Evolutionary conservation across 2,329 filamentous ascomycete genomes (phyloP).

Genomic region (Alternaria burnsii): DNA sequence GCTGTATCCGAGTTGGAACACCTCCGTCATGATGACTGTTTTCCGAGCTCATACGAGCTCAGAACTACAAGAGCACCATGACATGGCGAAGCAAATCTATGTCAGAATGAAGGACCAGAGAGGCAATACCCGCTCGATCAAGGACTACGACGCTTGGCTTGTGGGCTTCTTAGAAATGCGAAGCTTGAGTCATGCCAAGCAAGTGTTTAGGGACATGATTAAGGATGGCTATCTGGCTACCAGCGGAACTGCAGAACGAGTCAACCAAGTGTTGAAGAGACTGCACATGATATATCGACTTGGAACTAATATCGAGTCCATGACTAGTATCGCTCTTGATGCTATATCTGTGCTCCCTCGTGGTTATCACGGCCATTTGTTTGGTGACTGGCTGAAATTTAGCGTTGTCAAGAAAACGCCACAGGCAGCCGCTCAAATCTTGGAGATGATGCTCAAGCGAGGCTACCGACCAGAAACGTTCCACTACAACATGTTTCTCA

Average conservation of each 20-base stretch:
- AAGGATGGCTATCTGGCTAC: conserved; percentile 56
- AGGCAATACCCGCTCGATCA: conserved; percentile 67
- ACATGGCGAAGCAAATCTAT: conserved; percentile 59
- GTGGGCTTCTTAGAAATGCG: conserved; percentile 74
- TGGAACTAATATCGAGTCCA: conserved; percentile 38
- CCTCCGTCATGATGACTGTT: conserved; percentile 71
- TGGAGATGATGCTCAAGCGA: conserved; percentile 77
- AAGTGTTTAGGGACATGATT: conserved; percentile 91
- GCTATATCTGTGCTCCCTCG: conserved; percentile 63
- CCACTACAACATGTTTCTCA: conserved; percentile 83
- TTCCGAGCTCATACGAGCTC: conserved; percentile 71
- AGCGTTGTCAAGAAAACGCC: conserved; percentile 70
- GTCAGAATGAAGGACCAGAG: conserved; percentile 69
- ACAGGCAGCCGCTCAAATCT: conserved; percentile 74
- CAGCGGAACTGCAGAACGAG: conserved; percentile 47
- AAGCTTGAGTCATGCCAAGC: conserved; percentile 72
- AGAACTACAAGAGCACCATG: conserved; percentile 50
- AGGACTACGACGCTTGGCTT: conserved; percentile 79
- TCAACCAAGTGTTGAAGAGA: conserved; percentile 34
- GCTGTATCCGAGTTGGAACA: conserved; percentile 56
- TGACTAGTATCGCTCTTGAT: conserved; percentile 43
- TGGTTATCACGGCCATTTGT: conserved; percentile 76
- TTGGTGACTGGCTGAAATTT: conserved; percentile 87
- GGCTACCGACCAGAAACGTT: conserved; percentile 74
- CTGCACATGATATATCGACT: conserved; percentile 41